Evolutionary conservation across 257 asterid genomes (phyloP), one percentile per base, ranked within the genome.

Genomic region (Ballota nigra): DNA sequence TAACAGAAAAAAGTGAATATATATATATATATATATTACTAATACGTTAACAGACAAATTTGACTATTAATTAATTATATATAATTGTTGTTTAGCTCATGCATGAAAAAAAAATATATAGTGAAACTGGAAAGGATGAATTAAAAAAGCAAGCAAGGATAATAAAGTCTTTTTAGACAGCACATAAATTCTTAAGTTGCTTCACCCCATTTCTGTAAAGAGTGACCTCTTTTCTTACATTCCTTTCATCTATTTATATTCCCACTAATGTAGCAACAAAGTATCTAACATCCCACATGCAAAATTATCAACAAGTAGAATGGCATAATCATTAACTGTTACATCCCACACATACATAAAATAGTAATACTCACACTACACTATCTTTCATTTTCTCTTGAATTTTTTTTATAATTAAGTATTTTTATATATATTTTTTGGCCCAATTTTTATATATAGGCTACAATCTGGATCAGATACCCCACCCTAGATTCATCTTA

Each of bases 281-380:
- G 81, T 76, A 76, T 80, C 77, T 80, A 80, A 80, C 84, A 76
- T 68, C 67, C 76, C 84, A 80, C 84, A 80, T 80, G 84, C 81
- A 71, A 80, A 76, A 52, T 67, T 74, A 75, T 79, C 75, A 59
- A 70, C 74, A 70, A 69, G 7, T 55, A 47, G 73, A 71, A 62
- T 68, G 24, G 23, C 68, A 70, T 70, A 59, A 79, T 74, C 79
- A 74, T 79, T 79, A 74, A 56, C 77, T n/a, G 22, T 63, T 63
- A 74, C 74, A 78, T 63, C 73, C 76, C 66, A 63, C 66, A 63
- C 69, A 24, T 23, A 41, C 15, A 53, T 31, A 24, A 52, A 36
- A 36, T 47, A 66, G 22, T 3, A 70, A 60, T 64, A 40, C 43
- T 75, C 55, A 29, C 29, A 13, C 71, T 51, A 26, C 29, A 26